Evolutionary conservation across 2,329 filamentous ascomycete genomes (phyloP), one percentile per base, ranked within the genome.

Genomic region (Byssochlamys sp.): DNA sequence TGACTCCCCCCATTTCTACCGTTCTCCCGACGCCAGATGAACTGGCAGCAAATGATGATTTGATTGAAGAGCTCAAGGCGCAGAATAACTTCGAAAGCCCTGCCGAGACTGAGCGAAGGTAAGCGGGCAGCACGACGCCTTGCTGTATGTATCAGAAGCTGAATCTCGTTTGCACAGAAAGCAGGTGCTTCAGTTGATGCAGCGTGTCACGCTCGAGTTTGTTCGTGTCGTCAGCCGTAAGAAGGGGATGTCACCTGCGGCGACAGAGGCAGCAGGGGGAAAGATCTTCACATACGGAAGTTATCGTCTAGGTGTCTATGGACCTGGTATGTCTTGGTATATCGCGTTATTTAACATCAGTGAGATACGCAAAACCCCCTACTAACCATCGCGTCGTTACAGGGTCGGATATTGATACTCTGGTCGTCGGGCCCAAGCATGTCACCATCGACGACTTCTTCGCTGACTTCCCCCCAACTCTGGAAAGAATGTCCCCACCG

Each of bases 271-370:
- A 68, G 89, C 91, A 4, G 89, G 91, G 55, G 94, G 91, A 62
- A 94, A 92, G 76, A 86, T 99, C 64, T 96, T 95, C 72, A 95
- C 92, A 1, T 99, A 94, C 73, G 94, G 94, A 62, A 97, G 94
- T 74, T 99, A 92, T 73, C 87, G 91, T 45, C 80, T 99, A 11
- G 94, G 94, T 59, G 94, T 97, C 26, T 96, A 89, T 73, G 91
- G 91, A 4, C 94, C 94, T 51, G 81, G 81, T 84, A 60, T 65
- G 73, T 69, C 35, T 25, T 24, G 39, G 39, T 52, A 28, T 26
- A 19, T 6, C 55, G 39, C 31, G 27, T 14, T 12, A 3, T 33
- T 2, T 26, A 4, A 28, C 29, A 31, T 10, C 29, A 19, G 4
- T 35, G 11, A 6, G 39, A 1, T 19, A 6, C 7, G n/a, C 5